These are phyloP conservation scores for Corynespora cassiicola DNA, from an alignment of 2,329 filamentous ascomycete genomes.

Conservation along the genomic window DNA sequence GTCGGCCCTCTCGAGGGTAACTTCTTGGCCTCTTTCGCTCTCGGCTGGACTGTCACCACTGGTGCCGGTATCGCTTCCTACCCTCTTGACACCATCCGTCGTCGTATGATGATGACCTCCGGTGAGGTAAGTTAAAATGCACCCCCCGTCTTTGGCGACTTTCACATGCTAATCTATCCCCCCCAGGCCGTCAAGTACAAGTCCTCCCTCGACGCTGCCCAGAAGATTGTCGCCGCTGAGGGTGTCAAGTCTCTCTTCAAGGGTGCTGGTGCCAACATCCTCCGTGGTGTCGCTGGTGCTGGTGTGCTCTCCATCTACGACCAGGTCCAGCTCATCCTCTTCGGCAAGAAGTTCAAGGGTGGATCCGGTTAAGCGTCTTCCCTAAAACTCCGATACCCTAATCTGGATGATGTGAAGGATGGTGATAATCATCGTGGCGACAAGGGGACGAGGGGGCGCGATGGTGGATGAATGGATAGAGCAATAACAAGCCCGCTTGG, in stretches of 20 bases:
- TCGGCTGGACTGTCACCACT: slow-evolving; percentile 99
- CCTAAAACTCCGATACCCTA: slow-evolving; percentile 43
- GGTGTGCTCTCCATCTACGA: slow-evolving; percentile 99
- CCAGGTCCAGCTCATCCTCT: slow-evolving; percentile 98
- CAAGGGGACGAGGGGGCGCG: slow-evolving; percentile 32
- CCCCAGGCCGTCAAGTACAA: slow-evolving; percentile 98
- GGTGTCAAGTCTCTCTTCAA: slow-evolving; percentile 99
- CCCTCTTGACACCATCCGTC: slow-evolving; percentile 99
- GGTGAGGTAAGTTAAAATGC: slow-evolving; percentile 64
- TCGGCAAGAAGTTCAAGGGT: slow-evolving; percentile 98
- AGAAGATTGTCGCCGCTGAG: slow-evolving; percentile 94
- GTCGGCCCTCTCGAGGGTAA: slow-evolving; percentile 90
- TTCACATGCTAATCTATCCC: slow-evolving; percentile 21
- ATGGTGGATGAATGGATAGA: slow-evolving; percentile 43
- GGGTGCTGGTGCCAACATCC: slow-evolving; percentile 99
- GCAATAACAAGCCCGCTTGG: slow-evolving; percentile 42
- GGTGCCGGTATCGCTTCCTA: slow-evolving; percentile 99
- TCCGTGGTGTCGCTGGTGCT: slow-evolving; percentile 99
- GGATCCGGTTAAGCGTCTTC: slow-evolving; percentile 52
- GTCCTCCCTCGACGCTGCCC: slow-evolving; percentile 91
- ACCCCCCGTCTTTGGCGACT: neutral
- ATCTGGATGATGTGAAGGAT: slow-evolving; percentile 43
- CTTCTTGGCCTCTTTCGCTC: slow-evolving; percentile 99
- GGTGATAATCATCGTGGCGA: slow-evolving; percentile 38
- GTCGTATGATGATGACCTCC: slow-evolving; percentile 99